Evolutionary conservation across 2,329 filamentous ascomycete genomes (phyloP).

Genomic region (Mycogone perniciosa): DNA sequence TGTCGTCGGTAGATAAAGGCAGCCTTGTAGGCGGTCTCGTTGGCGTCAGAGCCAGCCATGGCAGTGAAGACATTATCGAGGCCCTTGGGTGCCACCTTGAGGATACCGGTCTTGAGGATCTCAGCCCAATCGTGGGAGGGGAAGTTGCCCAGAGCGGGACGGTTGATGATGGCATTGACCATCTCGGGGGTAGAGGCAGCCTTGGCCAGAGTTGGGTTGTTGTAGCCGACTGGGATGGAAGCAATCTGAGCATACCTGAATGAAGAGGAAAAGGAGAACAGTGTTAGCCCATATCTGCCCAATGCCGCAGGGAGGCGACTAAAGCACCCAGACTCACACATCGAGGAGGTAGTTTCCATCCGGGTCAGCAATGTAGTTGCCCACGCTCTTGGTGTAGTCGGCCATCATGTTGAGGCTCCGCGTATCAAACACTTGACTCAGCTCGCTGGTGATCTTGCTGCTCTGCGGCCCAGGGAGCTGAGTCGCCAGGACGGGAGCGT

Average conservation of each 20-base stretch:
- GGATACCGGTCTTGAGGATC: constrained; percentile 71
- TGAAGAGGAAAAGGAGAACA: constrained; percentile 8
- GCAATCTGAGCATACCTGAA: constrained; percentile 80
- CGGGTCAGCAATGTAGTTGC: constrained; percentile 74
- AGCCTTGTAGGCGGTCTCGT: constrained; percentile 91
- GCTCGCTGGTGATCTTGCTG: constrained; percentile 60
- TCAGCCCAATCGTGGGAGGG: constrained; percentile 77
- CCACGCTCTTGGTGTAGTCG: constrained; percentile 66
- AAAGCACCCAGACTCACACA: constrained; percentile 43
- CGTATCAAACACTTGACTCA: constrained; percentile 77
- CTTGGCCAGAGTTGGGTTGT: constrained; percentile 69
- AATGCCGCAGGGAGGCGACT: neutral
- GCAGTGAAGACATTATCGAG: constrained; percentile 86
- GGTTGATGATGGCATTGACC: constrained; percentile 75
- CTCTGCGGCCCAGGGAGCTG: constrained; percentile 71
- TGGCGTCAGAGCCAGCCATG: constrained; percentile 84
- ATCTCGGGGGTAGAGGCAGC: constrained; percentile 72
- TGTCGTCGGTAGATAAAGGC: constrained; percentile 90
- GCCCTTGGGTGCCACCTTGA: constrained; percentile 76
- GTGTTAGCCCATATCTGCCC: too few relatives aligned
- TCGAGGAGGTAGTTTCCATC: constrained; percentile 69
- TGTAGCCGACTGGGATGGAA: constrained; percentile 88
- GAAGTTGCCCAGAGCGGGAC: constrained; percentile 86
- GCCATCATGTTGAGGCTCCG: constrained; percentile 77
- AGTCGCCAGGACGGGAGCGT: constrained; percentile 47